phyloP scores from a whole-genome alignment of 2,329 filamentous ascomycete genomes.

The Lithohypha guttulata region DNA sequence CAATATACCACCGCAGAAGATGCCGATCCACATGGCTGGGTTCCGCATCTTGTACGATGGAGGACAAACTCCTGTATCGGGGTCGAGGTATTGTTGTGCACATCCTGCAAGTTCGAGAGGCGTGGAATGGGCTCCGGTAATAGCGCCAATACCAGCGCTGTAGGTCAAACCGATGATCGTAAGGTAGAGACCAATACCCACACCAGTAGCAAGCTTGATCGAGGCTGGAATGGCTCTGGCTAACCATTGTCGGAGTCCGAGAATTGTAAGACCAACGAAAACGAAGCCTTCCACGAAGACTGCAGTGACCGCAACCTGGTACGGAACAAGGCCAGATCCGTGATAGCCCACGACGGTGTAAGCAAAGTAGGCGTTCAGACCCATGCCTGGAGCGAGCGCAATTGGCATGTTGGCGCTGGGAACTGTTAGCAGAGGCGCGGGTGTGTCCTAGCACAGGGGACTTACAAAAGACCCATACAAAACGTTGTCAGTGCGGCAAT shows the following conservation, averaged over 20 bases:
- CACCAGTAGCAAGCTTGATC: slow-evolving; percentile 78
- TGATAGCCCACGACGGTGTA: slow-evolving; percentile 71
- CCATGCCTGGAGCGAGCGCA: slow-evolving; percentile 64
- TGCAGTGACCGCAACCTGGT: slow-evolving; percentile 65
- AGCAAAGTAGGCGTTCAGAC: slow-evolving; percentile 77
- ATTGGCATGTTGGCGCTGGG: slow-evolving; percentile 72
- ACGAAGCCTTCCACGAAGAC: slow-evolving; percentile 84
- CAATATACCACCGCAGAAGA: slow-evolving; percentile 73
- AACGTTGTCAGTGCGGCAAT: slow-evolving; percentile 72
- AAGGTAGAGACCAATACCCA: slow-evolving; percentile 75
- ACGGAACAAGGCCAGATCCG: slow-evolving; percentile 62
- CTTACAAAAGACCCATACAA: slow-evolving; percentile 72
- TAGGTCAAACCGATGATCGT: slow-evolving; percentile 59
- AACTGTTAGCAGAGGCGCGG: too few species aligned
- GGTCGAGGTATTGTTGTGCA: slow-evolving; percentile 35
- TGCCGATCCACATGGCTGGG: slow-evolving; percentile 76
- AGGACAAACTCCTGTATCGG: slow-evolving; percentile 48
- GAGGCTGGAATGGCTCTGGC: slow-evolving; percentile 71
- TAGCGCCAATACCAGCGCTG: slow-evolving; percentile 67
- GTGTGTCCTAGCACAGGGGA: too few species aligned
- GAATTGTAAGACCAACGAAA: slow-evolving; percentile 66
- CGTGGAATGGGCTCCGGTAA: slow-evolving; percentile 57
- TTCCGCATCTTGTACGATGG: slow-evolving; percentile 64
- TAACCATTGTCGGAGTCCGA: slow-evolving; percentile 80
- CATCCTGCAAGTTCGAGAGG: slow-evolving; percentile 71